phyloP scores from a whole-genome alignment of 176 grass and related monocot genomes.

The Ensete ventricosum region DNA sequence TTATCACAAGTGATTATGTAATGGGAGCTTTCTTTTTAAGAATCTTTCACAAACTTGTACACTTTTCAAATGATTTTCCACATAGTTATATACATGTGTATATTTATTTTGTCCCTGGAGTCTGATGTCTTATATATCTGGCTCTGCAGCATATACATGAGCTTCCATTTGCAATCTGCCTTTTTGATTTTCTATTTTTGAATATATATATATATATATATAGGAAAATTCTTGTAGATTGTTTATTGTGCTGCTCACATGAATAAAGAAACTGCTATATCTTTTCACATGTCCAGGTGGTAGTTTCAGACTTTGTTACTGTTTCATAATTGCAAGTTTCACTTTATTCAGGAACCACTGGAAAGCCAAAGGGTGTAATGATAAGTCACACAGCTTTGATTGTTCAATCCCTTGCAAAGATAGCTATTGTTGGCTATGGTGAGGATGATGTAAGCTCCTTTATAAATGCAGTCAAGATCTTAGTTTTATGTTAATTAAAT shows the following conservation, averaged over 20 bases:
- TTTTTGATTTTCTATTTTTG: too few species aligned
- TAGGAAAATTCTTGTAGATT: background rate
- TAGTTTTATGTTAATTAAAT: background rate
- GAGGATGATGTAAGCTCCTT: slow-evolving; percentile 79
- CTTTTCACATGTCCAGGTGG: background rate
- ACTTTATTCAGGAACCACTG: slow-evolving; percentile 51
- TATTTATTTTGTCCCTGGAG: too few species aligned
- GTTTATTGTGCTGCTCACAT: background rate
- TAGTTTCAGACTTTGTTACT: background rate
- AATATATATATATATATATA: too few species aligned
- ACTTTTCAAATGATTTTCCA: background rate
- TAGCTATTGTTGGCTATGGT: slow-evolving; percentile 69
- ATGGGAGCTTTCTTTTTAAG: background rate
- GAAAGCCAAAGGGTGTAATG: slow-evolving; percentile 64
- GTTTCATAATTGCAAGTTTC: background rate
- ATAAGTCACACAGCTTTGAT: slow-evolving; percentile 84
- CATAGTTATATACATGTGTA: too few species aligned
- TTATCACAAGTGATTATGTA: background rate
- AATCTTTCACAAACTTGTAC: background rate
- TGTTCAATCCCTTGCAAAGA: slow-evolving; percentile 77
- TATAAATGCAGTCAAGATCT: background rate
- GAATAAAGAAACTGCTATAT: background rate
- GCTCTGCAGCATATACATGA: too few species aligned
- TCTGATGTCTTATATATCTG: too few species aligned
- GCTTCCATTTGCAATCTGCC: too few species aligned